A percentile compares a stretch with the other conserved stretches of the same genome.
phyloP scores from a whole-genome alignment of 1,284 basidiomycete genomes.

The Malassezia nana region DNA sequence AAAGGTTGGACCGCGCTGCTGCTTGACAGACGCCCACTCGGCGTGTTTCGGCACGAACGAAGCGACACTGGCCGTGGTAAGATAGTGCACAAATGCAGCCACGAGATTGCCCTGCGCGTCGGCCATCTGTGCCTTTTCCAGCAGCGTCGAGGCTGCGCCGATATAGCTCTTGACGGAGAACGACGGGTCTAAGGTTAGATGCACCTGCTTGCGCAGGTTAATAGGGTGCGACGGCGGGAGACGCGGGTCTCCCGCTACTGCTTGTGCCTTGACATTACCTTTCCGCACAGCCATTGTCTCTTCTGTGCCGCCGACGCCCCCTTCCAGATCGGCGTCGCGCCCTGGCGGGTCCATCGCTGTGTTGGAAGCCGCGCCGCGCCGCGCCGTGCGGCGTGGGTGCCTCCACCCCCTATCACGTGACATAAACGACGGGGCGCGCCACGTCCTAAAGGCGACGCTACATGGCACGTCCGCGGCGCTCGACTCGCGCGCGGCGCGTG shows the following conservation, averaged over 20 bases:
- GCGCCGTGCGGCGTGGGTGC: not conserved
- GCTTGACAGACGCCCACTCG: constrained; percentile 34
- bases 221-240: constrained; percentile 39
- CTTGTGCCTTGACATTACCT: not conserved
- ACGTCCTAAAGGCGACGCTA: not conserved
- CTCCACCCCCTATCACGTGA: not conserved
- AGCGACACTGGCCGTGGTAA: constrained; percentile 42
- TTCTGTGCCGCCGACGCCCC: not conserved
- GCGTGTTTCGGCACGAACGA: constrained; percentile 43
- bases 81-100: constrained; percentile 46
- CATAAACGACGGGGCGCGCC: not conserved
- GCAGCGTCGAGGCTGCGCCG: constrained; percentile 40
- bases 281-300: not conserved
- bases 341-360: not conserved
- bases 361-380: not conserved
- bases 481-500: not conserved
- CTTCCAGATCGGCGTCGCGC: not conserved
- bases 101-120: constrained; percentile 43
- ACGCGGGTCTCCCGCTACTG: not conserved
- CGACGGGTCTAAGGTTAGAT: constrained; percentile 31
- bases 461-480: constrained; percentile 2
- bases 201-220: constrained; percentile 41
- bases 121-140: constrained; percentile 43
- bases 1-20: constrained; percentile 30
- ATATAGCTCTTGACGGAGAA: constrained; percentile 45